Conservation (phyloP, 2,329 filamentous ascomycete species). For the Pezicula radicicola region DNA sequence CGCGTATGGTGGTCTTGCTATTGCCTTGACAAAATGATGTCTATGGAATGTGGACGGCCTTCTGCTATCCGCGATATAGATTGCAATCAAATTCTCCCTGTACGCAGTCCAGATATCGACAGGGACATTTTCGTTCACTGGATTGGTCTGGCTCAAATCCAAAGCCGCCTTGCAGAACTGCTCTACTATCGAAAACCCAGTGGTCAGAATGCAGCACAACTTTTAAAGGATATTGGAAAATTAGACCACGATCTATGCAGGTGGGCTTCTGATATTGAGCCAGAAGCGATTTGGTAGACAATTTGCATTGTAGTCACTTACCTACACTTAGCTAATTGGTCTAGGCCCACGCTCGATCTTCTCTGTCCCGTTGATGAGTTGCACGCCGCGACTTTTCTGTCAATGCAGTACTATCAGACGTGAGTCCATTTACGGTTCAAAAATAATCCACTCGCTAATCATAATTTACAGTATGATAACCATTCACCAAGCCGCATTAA, state of each 20-base stretch:
- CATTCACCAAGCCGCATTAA: neutral
- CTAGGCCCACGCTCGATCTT: neutral
- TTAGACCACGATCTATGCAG: neutral
- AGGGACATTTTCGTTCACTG: neutral
- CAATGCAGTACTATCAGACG: neutral
- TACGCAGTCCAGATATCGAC: neutral
- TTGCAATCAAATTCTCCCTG: neutral
- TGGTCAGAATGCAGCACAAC: neutral
- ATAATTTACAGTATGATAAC: neutral
- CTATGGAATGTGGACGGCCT: neutral
- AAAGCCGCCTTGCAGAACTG: neutral
- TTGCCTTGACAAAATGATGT: neutral
- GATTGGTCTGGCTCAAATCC: neutral
- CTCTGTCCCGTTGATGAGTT: neutral
- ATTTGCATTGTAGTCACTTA: too few relatives aligned
- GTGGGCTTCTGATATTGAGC: neutral
- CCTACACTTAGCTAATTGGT: neutral
- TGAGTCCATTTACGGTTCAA: neutral
- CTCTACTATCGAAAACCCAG: neutral
- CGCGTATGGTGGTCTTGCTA: neutral
- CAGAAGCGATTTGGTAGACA: neutral
- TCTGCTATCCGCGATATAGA: neutral
- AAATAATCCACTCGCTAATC: neutral
- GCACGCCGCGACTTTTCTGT: neutral
- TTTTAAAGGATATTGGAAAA: neutral